A percentile compares a stretch with the other conserved stretches of the same genome.
Conservation (phyloP, 805 yeast genomes). For the Priceomyces haplophilus region DNA sequence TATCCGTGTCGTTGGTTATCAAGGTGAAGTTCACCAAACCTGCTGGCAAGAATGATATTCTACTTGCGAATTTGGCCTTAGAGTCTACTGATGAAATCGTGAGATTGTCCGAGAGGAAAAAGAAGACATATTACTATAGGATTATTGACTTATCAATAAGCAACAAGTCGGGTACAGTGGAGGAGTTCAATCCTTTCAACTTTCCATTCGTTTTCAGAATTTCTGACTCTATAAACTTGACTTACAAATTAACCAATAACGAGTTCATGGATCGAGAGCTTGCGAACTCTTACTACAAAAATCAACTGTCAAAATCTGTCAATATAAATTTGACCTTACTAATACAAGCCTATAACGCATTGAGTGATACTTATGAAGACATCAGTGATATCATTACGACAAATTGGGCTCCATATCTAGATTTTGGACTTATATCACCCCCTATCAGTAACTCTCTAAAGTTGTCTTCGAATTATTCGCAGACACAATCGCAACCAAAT, state of each 20-base stretch:
- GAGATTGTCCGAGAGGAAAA: slow-evolving; percentile 6
- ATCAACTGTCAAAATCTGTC: slow-evolving; percentile 23
- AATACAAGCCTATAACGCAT: slow-evolving; percentile 16
- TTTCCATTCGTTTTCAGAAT: slow-evolving; percentile 27
- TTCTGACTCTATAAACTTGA: slow-evolving; percentile 32
- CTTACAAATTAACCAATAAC: slow-evolving; percentile 32
- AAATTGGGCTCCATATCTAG: slow-evolving; percentile 40
- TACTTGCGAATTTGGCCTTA: slow-evolving; percentile 48
- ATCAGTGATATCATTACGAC: slow-evolving; percentile 31
- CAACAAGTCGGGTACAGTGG: slow-evolving; percentile 27
- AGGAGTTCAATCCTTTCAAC: slow-evolving; percentile 16
- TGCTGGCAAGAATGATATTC: slow-evolving; percentile 42
- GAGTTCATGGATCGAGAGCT: slow-evolving; percentile 23
- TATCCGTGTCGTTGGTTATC: slow-evolving; percentile 40
- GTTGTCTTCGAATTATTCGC: slow-evolving; percentile 19
- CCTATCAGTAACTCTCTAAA: slow-evolving; percentile 39
- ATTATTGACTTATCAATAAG: slow-evolving; percentile 21
- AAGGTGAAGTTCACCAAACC: slow-evolving; percentile 47
- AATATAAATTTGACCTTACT: slow-evolving; percentile 24
- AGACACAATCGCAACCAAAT: slow-evolving; percentile 19
- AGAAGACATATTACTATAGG: slow-evolving; percentile 16
- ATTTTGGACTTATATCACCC: slow-evolving; percentile 34
- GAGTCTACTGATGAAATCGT: slow-evolving; percentile 44
- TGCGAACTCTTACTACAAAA: slow-evolving; percentile 11
- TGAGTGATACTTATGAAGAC: slow-evolving; percentile 8